phyloP scores from a whole-genome alignment of 176 grass and related monocot species.

The Chrysopogon serrulatus region DNA sequence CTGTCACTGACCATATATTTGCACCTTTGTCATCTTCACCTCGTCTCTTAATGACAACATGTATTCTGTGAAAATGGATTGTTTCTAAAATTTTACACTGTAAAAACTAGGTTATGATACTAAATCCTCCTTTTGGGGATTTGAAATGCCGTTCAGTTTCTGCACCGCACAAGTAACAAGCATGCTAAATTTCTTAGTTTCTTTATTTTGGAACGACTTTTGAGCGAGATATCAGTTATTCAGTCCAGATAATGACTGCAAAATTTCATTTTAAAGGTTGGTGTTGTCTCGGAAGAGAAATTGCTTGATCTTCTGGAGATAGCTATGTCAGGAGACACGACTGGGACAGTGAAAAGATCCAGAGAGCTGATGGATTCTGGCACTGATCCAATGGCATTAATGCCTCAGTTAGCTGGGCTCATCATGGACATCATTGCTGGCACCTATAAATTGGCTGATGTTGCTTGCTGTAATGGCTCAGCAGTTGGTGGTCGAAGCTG shows the following conservation, averaged over 20 bases:
- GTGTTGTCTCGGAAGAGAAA: constrained; percentile 89
- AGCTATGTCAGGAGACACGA: constrained; percentile 76
- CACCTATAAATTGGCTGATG: constrained; percentile 60
- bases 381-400: constrained; percentile 78
- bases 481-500: constrained; percentile 56
- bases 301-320: constrained; percentile 82
- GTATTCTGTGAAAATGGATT: background rate
- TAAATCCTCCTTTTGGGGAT: background rate
- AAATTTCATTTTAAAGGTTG: constrained; percentile 53
- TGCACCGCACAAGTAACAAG: background rate
- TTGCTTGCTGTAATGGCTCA: constrained; percentile 29
- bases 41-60: background rate
- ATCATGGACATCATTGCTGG: constrained; percentile 97
- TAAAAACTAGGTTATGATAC: background rate
- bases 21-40: background rate
- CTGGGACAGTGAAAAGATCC: constrained; percentile 79
- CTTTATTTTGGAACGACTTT: background rate
- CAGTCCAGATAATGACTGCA: background rate
- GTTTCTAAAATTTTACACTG: background rate
- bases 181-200: background rate
- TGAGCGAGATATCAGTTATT: background rate
- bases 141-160: background rate
- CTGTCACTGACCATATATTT: background rate
- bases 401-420: constrained; percentile 84
- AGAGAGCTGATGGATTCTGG: constrained; percentile 86